Percentiles rank a stretch among this genome's conserved stretches.
Conservation (phyloP, 371 early-diverging fungal genomes). For the Mucor racemosus region DNA sequence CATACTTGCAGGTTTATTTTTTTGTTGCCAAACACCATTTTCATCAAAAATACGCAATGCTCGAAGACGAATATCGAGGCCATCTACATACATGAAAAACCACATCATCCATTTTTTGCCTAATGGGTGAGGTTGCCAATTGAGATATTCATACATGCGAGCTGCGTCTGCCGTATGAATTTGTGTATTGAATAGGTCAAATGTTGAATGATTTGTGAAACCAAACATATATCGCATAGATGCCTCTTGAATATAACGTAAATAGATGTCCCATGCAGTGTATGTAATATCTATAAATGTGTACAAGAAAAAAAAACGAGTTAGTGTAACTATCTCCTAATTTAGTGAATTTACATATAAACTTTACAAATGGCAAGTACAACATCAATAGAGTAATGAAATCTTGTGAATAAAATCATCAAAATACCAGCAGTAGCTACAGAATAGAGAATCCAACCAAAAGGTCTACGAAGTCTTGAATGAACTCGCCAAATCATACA, state of each 20-base stretch:
- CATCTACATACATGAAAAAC: slow-evolving; percentile 43
- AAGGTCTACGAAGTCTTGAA: slow-evolving; percentile 49
- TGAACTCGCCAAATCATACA: slow-evolving; percentile 71
- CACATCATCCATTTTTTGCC: slow-evolving; percentile 37
- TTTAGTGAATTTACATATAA: background rate
- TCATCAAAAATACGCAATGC: slow-evolving; percentile 38
- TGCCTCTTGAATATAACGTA: slow-evolving; percentile 38
- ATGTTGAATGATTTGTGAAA: slow-evolving; percentile 27
- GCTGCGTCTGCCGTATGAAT: slow-evolving; percentile 24
- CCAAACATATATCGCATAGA: slow-evolving; percentile 39
- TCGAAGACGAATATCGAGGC: slow-evolving; percentile 44
- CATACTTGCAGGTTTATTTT: slow-evolving; percentile 14
- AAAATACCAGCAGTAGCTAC: slow-evolving; percentile 57
- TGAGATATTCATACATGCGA: slow-evolving; percentile 32
- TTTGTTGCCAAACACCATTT: slow-evolving; percentile 25
- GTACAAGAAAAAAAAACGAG: background rate
- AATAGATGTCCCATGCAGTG: slow-evolving; percentile 41
- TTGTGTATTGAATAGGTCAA: slow-evolving; percentile 34
- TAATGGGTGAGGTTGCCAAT: slow-evolving; percentile 41
- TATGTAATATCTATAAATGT: slow-evolving; percentile 37
- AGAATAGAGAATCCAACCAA: slow-evolving; percentile 55
- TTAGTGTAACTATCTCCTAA: background rate
- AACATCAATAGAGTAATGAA: slow-evolving; percentile 77
- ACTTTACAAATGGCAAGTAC: slow-evolving; percentile 65
- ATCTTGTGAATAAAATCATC: slow-evolving; percentile 65